Percentiles rank a stretch among this genome's conserved stretches.
Conservation (phyloP, 2,329 filamentous ascomycete genomes). For the Talaromyces sp. region DNA sequence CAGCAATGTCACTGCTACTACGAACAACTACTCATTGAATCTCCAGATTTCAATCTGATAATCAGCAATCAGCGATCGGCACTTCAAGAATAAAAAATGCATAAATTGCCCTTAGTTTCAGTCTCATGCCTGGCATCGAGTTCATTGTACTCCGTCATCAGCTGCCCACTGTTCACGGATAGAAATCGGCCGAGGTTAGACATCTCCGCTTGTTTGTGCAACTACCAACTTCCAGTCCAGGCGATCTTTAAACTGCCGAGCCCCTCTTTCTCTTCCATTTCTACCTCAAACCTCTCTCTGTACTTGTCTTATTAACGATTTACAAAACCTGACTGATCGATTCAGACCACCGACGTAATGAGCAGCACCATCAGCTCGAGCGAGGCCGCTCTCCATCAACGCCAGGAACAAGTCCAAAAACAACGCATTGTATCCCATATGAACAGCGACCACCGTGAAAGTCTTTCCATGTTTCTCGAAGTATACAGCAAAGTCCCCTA, state of each 20-base stretch:
- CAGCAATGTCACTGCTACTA: neutral
- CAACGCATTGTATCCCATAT: constrained; percentile 73
- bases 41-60: neutral
- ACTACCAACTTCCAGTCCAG: neutral
- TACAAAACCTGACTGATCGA: too few species aligned
- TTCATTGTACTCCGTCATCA: neutral
- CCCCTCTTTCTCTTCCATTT: neutral
- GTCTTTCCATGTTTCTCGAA: constrained; percentile 73
- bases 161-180: neutral
- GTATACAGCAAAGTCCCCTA: constrained; percentile 62
- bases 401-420: constrained; percentile 39
- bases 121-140: neutral
- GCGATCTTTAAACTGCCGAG: neutral
- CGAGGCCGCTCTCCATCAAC: neutral
- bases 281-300: too few species aligned
- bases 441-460: constrained; percentile 76
- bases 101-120: neutral
- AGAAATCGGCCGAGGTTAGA: neutral
- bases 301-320: too few species aligned
- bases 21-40: neutral
- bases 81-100: neutral
- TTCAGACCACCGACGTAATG: neutral
- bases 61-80: neutral
- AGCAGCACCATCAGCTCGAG: neutral
- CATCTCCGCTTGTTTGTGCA: neutral